These are phyloP conservation scores for Sechiopsis laciniata DNA, from an alignment of 306 rosid species.

Conservation along the genomic window DNA sequence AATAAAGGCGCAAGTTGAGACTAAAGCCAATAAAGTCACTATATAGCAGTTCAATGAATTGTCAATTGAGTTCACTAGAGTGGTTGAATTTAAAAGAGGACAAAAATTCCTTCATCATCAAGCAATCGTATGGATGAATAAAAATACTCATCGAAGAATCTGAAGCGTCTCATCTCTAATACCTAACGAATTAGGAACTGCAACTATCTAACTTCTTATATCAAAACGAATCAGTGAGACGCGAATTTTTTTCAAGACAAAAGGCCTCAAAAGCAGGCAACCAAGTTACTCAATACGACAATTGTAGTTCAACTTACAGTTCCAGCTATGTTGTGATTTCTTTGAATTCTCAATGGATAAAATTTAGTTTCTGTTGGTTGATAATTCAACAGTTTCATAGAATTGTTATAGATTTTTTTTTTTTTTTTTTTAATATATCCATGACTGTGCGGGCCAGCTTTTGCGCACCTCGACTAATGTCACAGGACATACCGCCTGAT, in stretches of 20 bases:
- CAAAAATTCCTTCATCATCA: not conserved
- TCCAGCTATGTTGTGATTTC: not conserved
- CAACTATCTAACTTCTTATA: not conserved
- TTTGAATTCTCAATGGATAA: not conserved
- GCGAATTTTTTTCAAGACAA: not conserved
- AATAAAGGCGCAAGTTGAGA: conserved; percentile 11
- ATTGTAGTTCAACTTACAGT: not conserved
- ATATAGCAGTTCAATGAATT: too few species aligned
- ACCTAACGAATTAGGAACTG: not conserved
- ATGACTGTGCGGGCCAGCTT: too few species aligned
- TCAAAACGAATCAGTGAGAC: not conserved
- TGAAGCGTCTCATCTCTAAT: not conserved
- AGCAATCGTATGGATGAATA: not conserved
- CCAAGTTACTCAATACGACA: not conserved
- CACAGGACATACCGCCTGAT: too few species aligned
- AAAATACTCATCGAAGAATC: not conserved
- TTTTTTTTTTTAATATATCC: too few species aligned
- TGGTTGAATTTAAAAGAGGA: not conserved
- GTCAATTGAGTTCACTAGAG: not conserved
- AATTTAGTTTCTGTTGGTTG: not conserved
- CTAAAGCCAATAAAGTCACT: conserved; percentile 15
- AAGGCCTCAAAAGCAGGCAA: conserved; percentile 2
- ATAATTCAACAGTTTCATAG: not conserved
- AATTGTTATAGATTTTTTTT: not conserved
- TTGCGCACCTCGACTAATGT: too few species aligned